Evolutionary conservation across 345 rosid genomes (phyloP).

Genomic region (Boechera divaricarpa): DNA sequence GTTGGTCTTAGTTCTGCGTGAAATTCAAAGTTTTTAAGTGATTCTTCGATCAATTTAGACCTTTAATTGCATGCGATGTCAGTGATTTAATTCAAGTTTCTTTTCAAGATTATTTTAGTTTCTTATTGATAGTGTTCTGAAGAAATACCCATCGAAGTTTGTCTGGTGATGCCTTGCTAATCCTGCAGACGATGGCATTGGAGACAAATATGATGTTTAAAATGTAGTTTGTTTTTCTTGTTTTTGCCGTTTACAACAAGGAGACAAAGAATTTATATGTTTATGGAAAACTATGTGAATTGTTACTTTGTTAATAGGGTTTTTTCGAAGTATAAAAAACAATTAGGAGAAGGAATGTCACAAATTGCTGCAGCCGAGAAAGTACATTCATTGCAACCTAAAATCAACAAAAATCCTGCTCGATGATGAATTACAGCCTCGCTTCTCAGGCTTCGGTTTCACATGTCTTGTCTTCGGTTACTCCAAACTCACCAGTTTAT

Average conservation of each 20-base stretch:
- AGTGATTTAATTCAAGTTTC: background rate
- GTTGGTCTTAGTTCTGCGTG: background rate
- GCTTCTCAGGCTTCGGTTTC: slow-evolving; percentile 79
- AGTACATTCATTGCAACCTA: slow-evolving; percentile 79
- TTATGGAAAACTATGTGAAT: no score
- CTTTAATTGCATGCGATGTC: slow-evolving; percentile 18
- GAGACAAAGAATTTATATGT: no score
- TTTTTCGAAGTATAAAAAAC: no score
- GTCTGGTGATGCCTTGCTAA: slow-evolving; percentile 93
- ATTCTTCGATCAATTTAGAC: background rate
- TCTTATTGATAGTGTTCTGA: slow-evolving; percentile 58
- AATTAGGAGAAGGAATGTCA: no score
- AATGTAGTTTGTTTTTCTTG: no score
- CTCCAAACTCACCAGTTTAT: slow-evolving; percentile 46
- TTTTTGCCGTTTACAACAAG: no score
- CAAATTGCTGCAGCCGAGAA: slow-evolving; percentile 44
- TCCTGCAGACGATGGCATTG: slow-evolving; percentile 89
- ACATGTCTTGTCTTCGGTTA: slow-evolving; percentile 59
- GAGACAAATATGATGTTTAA: slow-evolving; percentile 5
- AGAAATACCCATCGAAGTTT: slow-evolving; percentile 79
- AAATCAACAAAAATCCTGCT: slow-evolving; percentile 88
- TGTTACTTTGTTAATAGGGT: no score
- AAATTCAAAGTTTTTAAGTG: background rate
- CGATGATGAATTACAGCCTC: slow-evolving; percentile 78
- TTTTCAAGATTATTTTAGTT: background rate